Base-by-base conservation (phyloP, 2,329 filamentous ascomycete genomes). In the Trematosphaeria pertusa region DNA sequence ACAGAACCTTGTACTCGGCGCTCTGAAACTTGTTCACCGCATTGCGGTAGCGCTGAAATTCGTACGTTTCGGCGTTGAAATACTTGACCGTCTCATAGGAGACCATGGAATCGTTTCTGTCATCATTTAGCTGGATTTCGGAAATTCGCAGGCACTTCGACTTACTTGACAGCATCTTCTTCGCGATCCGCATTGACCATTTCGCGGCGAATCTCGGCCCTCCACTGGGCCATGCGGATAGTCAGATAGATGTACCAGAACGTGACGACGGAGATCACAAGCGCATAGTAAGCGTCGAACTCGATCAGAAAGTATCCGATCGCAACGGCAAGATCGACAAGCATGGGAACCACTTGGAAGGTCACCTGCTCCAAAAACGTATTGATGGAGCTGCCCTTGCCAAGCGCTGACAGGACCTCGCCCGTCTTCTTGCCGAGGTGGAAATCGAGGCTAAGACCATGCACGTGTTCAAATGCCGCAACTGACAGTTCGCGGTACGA, bases 181-280 rank as follows among this genome's bases (percentile, higher is more conserved):
- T 97, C 91, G 54, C 94, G 84, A 59, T 94, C 91, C 11, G 91
- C 90, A 68, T 97, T 97, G 39, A 93, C 93, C 88, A 97, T 97
- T 65, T 93, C 85, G 50, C 94, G 84, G 61, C 94, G 86, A 62
- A 96, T 90, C 63, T 96, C 90, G 5, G 92, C 90, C 61, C 94
- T 84, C 77, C 91, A 96, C 52, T 93, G 88, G 12, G 94, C 93
- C 87, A 99, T 91, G 56, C 92, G 89, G 61, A 99, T 91, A 5
- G 94, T 99, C 66, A 97, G 84, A 73, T 96, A 96, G 43, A 97
- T 86, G 75, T 99, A 99, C 75, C 90, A 92, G 70, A 97, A 96
- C 0, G 92, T 96, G 61, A 96, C 89, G 48, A 97, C 85, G 43
- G 89, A 84, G 50, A 97, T 89, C 38, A 96, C 89, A 35, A 96